Conservation (phyloP, 805 yeast species). For the Candida pseudoglaebosa region DNA sequence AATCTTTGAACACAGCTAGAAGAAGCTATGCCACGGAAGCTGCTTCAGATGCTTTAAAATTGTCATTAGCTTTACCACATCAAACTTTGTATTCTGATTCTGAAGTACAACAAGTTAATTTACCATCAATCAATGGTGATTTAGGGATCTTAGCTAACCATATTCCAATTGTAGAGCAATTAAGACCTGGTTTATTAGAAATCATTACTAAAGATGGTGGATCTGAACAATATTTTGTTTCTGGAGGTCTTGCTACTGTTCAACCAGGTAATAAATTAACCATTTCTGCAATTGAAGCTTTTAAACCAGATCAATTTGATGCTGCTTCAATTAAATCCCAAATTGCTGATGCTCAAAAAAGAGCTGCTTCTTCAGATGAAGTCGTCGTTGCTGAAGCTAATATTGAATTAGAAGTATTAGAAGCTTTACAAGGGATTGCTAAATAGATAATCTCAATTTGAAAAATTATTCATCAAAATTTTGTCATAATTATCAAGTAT, state of each 20-base stretch:
- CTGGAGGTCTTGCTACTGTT: conserved; percentile 96
- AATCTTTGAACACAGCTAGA: conserved; percentile 53
- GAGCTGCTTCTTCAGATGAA: conserved; percentile 79
- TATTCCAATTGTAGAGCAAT: conserved; percentile 95
- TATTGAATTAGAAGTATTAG: conserved; percentile 93
- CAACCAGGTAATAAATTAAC: conserved; percentile 90
- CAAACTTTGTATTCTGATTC: conserved; percentile 58
- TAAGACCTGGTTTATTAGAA: conserved; percentile 93
- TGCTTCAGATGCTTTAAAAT: conserved; percentile 63
- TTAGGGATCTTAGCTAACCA: conserved; percentile 97
- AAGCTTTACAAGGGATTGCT: conserved; percentile 83
- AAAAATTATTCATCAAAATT: too few relatives aligned
- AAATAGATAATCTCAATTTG: conserved; percentile 44
- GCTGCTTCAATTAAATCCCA: conserved; percentile 72
- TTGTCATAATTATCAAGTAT: too few relatives aligned
- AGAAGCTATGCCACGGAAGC: conserved; percentile 91
- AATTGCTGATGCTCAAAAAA: conserved; percentile 92
- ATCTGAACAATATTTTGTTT: conserved; percentile 76
- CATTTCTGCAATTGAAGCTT: conserved; percentile 94
- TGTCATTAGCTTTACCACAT: conserved; percentile 90
- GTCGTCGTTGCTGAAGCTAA: conserved; percentile 89
- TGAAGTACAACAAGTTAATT: conserved; percentile 75
- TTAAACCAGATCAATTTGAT: conserved; percentile 83
- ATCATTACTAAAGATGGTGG: conserved; percentile 74
- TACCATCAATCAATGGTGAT: conserved; percentile 94